Evolutionary conservation across 2,329 filamentous ascomycete genomes (phyloP).

Genomic region (Talaromyces amestolkiae): DNA sequence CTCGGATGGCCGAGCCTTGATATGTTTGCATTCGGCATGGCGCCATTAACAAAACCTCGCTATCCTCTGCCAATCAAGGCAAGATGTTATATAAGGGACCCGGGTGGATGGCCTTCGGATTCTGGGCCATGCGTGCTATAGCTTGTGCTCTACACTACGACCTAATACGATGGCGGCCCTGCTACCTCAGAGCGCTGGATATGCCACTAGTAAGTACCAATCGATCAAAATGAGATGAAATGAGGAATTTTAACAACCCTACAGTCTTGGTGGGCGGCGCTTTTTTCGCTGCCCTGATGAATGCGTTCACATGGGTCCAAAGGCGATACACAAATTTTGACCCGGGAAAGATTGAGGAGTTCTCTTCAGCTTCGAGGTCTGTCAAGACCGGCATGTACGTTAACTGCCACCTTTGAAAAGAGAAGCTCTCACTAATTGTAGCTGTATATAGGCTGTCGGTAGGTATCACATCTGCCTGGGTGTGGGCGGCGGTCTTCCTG

Average conservation of each 20-base stretch:
- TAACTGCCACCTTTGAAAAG: no score
- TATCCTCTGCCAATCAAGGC: background rate
- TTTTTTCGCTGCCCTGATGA: constrained; percentile 46
- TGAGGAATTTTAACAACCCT: background rate
- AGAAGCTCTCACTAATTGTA: background rate
- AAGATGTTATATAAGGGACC: background rate
- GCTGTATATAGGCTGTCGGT: constrained; percentile 35
- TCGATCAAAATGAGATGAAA: no score
- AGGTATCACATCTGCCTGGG: constrained; percentile 52
- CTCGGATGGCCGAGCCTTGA: constrained; percentile 4
- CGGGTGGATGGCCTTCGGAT: background rate
- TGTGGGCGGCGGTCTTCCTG: constrained; percentile 49
- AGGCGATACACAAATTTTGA: constrained; percentile 36
- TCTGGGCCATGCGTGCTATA: background rate
- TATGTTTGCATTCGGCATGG: background rate
- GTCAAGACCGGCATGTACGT: constrained; percentile 37
- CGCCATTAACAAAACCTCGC: background rate
- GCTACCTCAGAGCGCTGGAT: constrained; percentile 3
- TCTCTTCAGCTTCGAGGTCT: constrained; percentile 46
- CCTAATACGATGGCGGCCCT: background rate
- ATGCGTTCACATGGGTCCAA: constrained; percentile 43
- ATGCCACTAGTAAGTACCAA: background rate
- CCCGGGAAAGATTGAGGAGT: constrained; percentile 45
- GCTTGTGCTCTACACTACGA: background rate
- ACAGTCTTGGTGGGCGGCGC: constrained; percentile 30